phyloP scores from a whole-genome alignment of 305 asterid species.

The Solanum hybrid region DNA sequence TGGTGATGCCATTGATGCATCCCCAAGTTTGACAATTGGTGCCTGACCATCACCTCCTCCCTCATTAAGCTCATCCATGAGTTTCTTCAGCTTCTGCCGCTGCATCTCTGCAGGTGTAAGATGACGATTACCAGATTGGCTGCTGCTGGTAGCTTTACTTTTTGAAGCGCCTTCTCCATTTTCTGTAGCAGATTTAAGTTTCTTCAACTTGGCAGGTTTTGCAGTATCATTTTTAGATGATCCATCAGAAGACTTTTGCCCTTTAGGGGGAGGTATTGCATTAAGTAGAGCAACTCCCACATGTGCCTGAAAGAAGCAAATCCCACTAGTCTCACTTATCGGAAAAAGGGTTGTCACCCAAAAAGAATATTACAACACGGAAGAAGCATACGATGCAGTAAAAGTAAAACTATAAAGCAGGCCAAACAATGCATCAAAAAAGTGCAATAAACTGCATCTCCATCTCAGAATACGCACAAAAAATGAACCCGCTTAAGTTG shows the following conservation, averaged over 20 bases:
- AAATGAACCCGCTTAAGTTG: background rate
- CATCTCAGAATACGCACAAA: background rate
- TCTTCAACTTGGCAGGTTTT: slow-evolving; percentile 56
- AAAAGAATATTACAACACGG: background rate
- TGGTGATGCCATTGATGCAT: slow-evolving; percentile 98
- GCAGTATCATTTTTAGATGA: slow-evolving; percentile 45
- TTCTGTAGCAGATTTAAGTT: slow-evolving; percentile 36
- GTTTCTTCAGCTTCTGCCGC: slow-evolving; percentile 73
- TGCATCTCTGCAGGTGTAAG: slow-evolving; percentile 81
- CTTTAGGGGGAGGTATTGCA: slow-evolving; percentile 61
- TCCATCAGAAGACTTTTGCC: slow-evolving; percentile 47
- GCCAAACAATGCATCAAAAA: background rate
- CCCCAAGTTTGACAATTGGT: slow-evolving; percentile 89
- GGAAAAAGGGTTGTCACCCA: background rate
- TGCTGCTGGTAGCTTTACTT: slow-evolving; percentile 50
- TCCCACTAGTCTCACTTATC: background rate
- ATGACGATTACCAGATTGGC: slow-evolving; percentile 54
- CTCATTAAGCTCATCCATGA: slow-evolving; percentile 85
- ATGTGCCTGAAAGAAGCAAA: slow-evolving; percentile 54
- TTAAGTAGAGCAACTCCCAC: slow-evolving; percentile 93
- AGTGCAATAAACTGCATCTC: background rate
- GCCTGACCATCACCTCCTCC: slow-evolving; percentile 84
- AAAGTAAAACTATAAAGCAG: background rate
- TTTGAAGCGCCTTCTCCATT: slow-evolving; percentile 36
- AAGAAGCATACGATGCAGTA: background rate